phyloP scores from a whole-genome alignment of 2,329 filamentous ascomycete genomes.

The Sclerotinia minor region DNA sequence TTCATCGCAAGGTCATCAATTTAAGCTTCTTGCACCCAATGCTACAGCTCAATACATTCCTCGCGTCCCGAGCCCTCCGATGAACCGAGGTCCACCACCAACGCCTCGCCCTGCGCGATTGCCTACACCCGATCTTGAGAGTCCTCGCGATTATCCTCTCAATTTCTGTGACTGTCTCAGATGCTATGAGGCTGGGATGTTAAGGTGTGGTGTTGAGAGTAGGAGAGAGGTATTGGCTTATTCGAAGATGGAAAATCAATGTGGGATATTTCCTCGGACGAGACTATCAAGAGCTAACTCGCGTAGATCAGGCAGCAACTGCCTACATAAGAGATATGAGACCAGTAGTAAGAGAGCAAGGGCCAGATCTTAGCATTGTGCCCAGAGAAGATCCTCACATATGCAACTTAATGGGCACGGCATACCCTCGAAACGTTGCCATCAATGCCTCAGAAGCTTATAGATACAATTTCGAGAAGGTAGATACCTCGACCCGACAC shows the following conservation, averaged over 20 bases:
- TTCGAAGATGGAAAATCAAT: constrained; percentile 23
- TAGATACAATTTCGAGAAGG: constrained; percentile 15
- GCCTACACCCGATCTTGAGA: constrained; percentile 35
- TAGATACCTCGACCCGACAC: not conserved
- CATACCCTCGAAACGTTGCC: not conserved
- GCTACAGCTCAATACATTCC: constrained; percentile 21
- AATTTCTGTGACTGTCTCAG: constrained; percentile 21
- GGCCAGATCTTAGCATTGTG: not conserved
- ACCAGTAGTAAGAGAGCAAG: not conserved
- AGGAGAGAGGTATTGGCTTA: not conserved
- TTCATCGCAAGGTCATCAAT: not conserved
- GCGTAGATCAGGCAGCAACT: constrained; percentile 31
- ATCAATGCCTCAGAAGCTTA: not conserved
- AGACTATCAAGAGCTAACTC: constrained; percentile 22
- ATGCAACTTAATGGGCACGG: not conserved
- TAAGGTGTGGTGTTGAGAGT: not conserved
- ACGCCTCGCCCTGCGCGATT: constrained; percentile 34
- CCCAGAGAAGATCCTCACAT: not conserved
- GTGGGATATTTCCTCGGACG: constrained; percentile 4
- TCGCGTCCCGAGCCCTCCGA: constrained; percentile 27
- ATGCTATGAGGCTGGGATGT: not conserved
- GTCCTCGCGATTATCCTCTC: constrained; percentile 19
- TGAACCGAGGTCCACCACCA: constrained; percentile 30
- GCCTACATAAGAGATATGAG: constrained; percentile 27
- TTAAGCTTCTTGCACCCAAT: constrained; percentile 14